These are phyloP conservation scores for Lodderomyces margitis DNA, from an alignment of 1,139 yeast genomes.

Conservation along the genomic window DNA sequence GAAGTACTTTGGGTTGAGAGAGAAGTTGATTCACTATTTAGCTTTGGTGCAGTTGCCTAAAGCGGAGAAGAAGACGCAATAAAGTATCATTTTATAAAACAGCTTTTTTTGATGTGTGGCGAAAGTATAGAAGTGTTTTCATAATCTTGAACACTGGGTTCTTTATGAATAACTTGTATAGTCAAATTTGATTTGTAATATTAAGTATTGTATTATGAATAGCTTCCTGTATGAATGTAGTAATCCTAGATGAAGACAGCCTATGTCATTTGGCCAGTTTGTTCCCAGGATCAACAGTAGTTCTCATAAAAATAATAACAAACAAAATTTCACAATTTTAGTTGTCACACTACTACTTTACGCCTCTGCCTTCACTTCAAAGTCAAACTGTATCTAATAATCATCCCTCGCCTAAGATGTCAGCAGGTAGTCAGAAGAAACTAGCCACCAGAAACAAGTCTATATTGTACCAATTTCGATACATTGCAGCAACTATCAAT, in stretches of 20 bases:
- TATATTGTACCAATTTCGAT: conserved; percentile 56
- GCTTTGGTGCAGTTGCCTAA: conserved; percentile 11
- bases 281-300: too few relatives aligned
- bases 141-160: too few relatives aligned
- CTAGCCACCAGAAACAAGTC: conserved; percentile 58
- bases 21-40: conserved; percentile 1
- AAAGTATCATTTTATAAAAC: too few relatives aligned
- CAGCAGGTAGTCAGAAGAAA: conserved; percentile 58
- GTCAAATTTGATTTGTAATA: too few relatives aligned
- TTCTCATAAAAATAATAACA: too few relatives aligned
- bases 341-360: background rate
- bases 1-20: conserved; percentile 7
- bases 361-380: background rate
- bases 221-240: too few relatives aligned
- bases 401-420: conserved; percentile 24
- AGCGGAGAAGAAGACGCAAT: conserved; percentile 8
- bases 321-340: background rate
- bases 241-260: too few relatives aligned
- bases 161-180: too few relatives aligned
- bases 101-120: too few relatives aligned
- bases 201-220: too few relatives aligned
- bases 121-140: too few relatives aligned
- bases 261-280: too few relatives aligned
- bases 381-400: background rate
- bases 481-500: conserved; percentile 44